Evolutionary conservation across 192 early-diverging fungal genomes (phyloP).

Genomic region (Jimgerdemannia flammicorona): DNA sequence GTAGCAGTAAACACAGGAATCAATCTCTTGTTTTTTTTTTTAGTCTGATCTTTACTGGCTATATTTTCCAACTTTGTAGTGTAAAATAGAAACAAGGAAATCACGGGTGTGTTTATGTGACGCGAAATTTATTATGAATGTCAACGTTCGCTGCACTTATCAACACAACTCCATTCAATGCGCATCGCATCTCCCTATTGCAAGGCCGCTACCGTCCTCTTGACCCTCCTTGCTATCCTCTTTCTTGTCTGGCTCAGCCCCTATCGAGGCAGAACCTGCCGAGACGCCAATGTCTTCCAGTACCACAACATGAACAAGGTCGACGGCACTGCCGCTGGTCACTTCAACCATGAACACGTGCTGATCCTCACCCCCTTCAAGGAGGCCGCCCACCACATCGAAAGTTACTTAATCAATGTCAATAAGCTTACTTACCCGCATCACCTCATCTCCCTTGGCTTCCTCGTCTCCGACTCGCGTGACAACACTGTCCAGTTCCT

Average conservation of each 20-base stretch:
- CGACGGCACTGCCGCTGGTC: not conserved
- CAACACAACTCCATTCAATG: not conserved
- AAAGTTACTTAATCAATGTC: constrained; percentile 56
- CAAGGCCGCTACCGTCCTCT: not conserved
- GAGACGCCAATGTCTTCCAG: constrained; percentile 1
- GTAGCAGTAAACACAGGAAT: not conserved
- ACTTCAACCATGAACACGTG: constrained; percentile 25
- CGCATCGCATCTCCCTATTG: not conserved
- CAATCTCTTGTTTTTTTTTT: too few relatives aligned
- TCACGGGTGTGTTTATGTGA: too few relatives aligned
- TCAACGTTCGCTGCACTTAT: too few relatives aligned
- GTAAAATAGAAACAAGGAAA: too few relatives aligned
- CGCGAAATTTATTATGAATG: too few relatives aligned
- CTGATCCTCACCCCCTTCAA: constrained; percentile 68
- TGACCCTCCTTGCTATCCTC: not conserved
- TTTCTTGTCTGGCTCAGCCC: not conserved
- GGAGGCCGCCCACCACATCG: constrained; percentile 53
- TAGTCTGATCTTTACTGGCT: too few relatives aligned
- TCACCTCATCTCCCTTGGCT: constrained; percentile 59
- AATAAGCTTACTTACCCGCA: constrained; percentile 56
- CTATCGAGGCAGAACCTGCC: not conserved
- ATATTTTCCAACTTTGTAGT: too few relatives aligned
- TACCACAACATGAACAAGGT: constrained; percentile 24
- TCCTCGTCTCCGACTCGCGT: constrained; percentile 58
- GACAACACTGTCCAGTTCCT: constrained; percentile 57